Percentiles rank a stretch among this genome's conserved stretches.
Conservation (phyloP, 306 rosid genomes). For the Corylus avellana region DNA sequence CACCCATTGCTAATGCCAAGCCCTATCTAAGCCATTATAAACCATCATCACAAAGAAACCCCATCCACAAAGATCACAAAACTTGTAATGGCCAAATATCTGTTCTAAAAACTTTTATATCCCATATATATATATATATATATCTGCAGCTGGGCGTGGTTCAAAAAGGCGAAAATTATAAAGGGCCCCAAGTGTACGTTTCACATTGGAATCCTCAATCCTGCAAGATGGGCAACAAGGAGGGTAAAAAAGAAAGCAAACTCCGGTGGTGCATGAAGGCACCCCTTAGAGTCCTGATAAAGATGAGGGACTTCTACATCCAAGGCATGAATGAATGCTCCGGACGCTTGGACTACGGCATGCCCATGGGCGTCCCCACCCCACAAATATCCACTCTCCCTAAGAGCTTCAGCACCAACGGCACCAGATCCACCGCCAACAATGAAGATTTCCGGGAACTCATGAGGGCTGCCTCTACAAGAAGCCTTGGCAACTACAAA, state of each 20-base stretch:
- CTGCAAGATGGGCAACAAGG: slow-evolving; percentile 25
- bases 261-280: slow-evolving; percentile 36
- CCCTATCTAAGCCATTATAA: neutral
- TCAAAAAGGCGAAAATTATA: neutral
- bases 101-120: neutral
- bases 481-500: neutral
- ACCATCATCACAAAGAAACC: too few relatives aligned
- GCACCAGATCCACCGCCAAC: slow-evolving; percentile 19
- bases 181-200: too few relatives aligned
- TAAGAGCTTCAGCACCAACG: slow-evolving; percentile 47
- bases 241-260: slow-evolving; percentile 23
- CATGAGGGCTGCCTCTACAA: slow-evolving; percentile 40
- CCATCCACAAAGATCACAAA: too few relatives aligned
- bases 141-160: neutral
- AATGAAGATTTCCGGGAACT: slow-evolving; percentile 52
- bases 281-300: slow-evolving; percentile 41
- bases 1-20: neutral
- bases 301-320: slow-evolving; percentile 53
- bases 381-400: slow-evolving; percentile 36
- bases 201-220: too few relatives aligned
- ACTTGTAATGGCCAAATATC: too few relatives aligned
- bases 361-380: slow-evolving; percentile 38
- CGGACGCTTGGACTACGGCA: slow-evolving; percentile 16
- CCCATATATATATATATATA: neutral
- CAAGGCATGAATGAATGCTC: slow-evolving; percentile 47